Evolutionary conservation across 179 eudicot species (phyloP).

Genomic region (Kewa caespitosa): DNA sequence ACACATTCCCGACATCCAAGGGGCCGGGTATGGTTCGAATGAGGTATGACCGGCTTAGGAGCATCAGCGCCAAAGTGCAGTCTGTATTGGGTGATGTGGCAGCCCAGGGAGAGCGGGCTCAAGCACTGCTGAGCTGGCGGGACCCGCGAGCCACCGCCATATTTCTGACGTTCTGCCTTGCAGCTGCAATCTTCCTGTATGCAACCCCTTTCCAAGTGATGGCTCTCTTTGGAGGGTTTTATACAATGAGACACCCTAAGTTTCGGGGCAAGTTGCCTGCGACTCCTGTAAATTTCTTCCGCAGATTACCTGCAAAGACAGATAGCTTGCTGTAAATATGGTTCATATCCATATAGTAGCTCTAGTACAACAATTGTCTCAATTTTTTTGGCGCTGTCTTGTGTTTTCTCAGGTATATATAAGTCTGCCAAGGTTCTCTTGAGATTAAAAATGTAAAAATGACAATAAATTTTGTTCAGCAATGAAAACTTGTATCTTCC

Average conservation of each 20-base stretch:
- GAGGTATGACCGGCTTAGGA: conserved; percentile 80
- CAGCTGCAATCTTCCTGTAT: conserved; percentile 65
- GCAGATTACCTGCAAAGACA: conserved; percentile 72
- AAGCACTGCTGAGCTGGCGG: conserved; percentile 82
- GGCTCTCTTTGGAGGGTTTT: conserved; percentile 48
- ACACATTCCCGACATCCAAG: conserved; percentile 58
- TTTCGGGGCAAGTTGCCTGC: conserved; percentile 64
- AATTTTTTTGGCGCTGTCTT: too few relatives aligned
- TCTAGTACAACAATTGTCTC: too few relatives aligned
- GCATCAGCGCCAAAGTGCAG: conserved; percentile 67
- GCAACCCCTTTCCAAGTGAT: conserved; percentile 59
- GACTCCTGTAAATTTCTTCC: conserved; percentile 67
- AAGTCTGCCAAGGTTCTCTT: too few relatives aligned
- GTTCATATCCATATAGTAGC: too few relatives aligned
- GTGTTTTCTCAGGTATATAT: too few relatives aligned
- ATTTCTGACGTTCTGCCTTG: conserved; percentile 56
- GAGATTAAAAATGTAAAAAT: too few relatives aligned
- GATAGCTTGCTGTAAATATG: conserved; percentile 74
- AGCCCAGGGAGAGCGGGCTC: conserved; percentile 80
- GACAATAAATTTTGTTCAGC: too few relatives aligned
- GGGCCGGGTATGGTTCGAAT: conserved; percentile 48
- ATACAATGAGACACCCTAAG: conserved; percentile 81
- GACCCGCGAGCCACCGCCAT: conserved; percentile 77
- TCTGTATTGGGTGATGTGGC: conserved; percentile 81
- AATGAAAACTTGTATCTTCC: too few relatives aligned